Base-by-base conservation (phyloP, 768 basidiomycete species). In the Rhodocollybia butyracea region DNA sequence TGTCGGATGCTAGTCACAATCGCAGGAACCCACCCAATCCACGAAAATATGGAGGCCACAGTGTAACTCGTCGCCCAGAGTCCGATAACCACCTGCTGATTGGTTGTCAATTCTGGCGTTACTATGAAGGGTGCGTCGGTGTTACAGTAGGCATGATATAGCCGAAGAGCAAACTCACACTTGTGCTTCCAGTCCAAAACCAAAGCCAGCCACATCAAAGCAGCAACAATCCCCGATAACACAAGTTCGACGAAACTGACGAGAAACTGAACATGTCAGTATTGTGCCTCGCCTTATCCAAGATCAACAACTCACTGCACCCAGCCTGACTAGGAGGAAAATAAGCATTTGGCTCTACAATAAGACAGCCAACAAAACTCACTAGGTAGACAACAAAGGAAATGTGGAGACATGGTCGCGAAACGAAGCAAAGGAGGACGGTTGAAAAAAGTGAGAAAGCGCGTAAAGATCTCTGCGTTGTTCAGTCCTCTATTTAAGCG, bases 351-450 rank as follows among this genome's bases (percentile, higher is more conserved):
- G n/a, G n/a, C n/a, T n/a, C 24, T 17, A 5, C 13, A 13, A 8
- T 45, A 15, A 29, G 43, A 27, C 7, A 47, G 17, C 13, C n/a
- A 32, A 5, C 12, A 5, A 32, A 31, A 47, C 46, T 12, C 22
- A 51, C 34, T 51, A 13, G 50, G 50, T 13, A 51, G 21, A 39
- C 50, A 51, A 19, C 50, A 51, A 30, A 51, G 50, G 50, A 51
- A 51, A 22, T 51, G 50, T 19, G 50, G 50, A 17, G 50, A 38
- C 50, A 51, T 51, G 36, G 11, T 47, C 6, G 31, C n/a, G n/a
- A n/a, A n/a, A n/a, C n/a, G n/a, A n/a, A n/a, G n/a, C n/a, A n/a
- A n/a, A n/a, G n/a, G n/a, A n/a, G n/a, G n/a, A n/a, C n/a, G n/a
- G n/a, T n/a, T n/a, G n/a, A n/a, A n/a, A n/a, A n/a, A n/a, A n/a